Conservation (phyloP, 345 rosid species). For the Excoecaria cochinchinensis region DNA sequence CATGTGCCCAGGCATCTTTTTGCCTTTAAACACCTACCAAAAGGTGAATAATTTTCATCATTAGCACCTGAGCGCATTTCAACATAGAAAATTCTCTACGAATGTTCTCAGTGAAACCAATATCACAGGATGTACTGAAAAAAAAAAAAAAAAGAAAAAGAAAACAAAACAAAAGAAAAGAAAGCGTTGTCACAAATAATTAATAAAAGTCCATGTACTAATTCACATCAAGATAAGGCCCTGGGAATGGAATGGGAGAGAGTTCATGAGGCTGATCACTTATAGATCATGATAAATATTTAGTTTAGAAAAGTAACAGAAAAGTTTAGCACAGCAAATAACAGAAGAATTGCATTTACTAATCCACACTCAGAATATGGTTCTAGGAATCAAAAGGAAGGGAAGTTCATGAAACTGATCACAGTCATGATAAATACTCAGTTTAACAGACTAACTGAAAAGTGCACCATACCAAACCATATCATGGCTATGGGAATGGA, state of each 20-base stretch:
- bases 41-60: constrained; percentile 11
- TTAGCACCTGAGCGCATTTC: neutral
- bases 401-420: neutral
- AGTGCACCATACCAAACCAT: neutral
- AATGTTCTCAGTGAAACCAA: neutral
- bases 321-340: neutral
- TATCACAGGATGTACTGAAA: neutral
- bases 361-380: neutral
- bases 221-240: neutral
- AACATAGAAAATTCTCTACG: neutral
- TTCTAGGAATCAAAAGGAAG: neutral
- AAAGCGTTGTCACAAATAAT: neutral
- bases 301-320: neutral
- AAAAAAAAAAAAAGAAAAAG: neutral
- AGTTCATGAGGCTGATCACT: neutral
- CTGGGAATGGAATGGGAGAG: neutral
- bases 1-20: constrained; percentile 98
- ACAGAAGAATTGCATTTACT: neutral
- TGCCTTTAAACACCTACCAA: constrained; percentile 81
- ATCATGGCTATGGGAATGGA: neutral
- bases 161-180: neutral
- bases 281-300: neutral
- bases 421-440: neutral
- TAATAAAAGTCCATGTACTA: neutral
- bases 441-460: neutral